Base-by-base conservation (phyloP, 2,329 filamentous ascomycete species). In the Aspergillaceae sp. region DNA sequence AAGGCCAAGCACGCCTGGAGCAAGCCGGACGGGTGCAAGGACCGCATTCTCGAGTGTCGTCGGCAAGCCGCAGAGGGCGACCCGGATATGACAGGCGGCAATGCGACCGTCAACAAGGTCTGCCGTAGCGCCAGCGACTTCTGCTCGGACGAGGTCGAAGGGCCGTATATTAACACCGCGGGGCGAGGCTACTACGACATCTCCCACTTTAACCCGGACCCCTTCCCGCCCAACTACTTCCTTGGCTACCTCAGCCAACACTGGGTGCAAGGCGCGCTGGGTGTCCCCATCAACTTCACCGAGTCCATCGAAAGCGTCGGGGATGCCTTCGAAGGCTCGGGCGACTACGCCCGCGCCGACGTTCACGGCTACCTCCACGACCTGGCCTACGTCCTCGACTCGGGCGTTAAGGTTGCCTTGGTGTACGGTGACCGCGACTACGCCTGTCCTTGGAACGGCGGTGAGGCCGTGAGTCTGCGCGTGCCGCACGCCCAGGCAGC, bases 401-500 rank as follows among this genome's bases (percentile, higher is more conserved):
- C 68, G 10, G 77, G 76, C 6, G 69, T 81, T 44, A 77, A 78
- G 49, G 77, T 82, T 3, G 69, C 75, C 36, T 60, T 81, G 29
- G 66, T 79, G 35, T 79, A 80, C 53, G 78, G 78, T 2, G 79
- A 82, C 55, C 69, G 75, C 2, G 78, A 82, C 56, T 81, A 72
- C 52, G 69, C 71, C 2, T 76, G 74, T 56, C 76, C 77, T 51
- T 81, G 77, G 78, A 64, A 77, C 26, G 77, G 77, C 6, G 78
- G 76, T 40, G 76, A 81, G 54, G 59, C 65, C 4, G 70, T 73
- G 5, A 75, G 72, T 45, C 62, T 79, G 4, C 67, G 68, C 1
- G 67, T 79, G 34, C 64, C 73, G 6, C 74, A 76, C 56, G 59
- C 65, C 4, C 57, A 65, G 28, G 61, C 68, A 4, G 57, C 64